phyloP scores from a whole-genome alignment of 208 protist genomes.

The Novymonas esmeraldas region DNA sequence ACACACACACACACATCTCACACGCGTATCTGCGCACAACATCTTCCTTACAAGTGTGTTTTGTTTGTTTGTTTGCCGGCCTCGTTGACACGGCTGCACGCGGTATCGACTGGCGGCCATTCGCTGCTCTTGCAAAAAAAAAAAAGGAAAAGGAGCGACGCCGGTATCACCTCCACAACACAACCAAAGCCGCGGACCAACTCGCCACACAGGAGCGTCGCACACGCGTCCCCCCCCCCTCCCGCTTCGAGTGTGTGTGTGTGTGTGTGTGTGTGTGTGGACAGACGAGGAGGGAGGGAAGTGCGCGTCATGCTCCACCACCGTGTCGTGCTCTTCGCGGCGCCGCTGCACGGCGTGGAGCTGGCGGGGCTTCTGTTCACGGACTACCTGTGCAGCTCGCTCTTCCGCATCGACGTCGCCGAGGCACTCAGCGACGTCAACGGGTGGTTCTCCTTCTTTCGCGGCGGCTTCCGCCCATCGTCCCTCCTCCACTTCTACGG shows the following conservation, averaged over 20 bases:
- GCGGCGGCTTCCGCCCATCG: constrained; percentile 27
- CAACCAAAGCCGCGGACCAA: no score
- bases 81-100: not conserved
- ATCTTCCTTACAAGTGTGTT: not conserved
- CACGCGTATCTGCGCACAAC: not conserved
- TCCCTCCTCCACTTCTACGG: constrained; percentile 32
- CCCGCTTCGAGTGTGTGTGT: not conserved
- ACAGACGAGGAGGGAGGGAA: not conserved
- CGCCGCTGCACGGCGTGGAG: constrained; percentile 36
- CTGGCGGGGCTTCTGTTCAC: constrained; percentile 51
- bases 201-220: no score
- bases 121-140: constrained; percentile 1
- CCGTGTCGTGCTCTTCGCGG: constrained; percentile 25
- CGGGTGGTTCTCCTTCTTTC: constrained; percentile 26
- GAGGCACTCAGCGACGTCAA: constrained; percentile 40
- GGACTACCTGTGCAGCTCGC: constrained; percentile 53
- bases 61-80: constrained; percentile 21
- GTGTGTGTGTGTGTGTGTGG: not conserved
- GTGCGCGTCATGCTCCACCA: constrained; percentile 6
- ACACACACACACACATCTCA: not conserved
- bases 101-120: no score
- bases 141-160: no score
- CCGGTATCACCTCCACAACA: no score
- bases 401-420: constrained; percentile 52
- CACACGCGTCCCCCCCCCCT: no score